Base-by-base conservation (phyloP, 192 early-diverging fungal genomes). In the Kappamyces sp. region DNA sequence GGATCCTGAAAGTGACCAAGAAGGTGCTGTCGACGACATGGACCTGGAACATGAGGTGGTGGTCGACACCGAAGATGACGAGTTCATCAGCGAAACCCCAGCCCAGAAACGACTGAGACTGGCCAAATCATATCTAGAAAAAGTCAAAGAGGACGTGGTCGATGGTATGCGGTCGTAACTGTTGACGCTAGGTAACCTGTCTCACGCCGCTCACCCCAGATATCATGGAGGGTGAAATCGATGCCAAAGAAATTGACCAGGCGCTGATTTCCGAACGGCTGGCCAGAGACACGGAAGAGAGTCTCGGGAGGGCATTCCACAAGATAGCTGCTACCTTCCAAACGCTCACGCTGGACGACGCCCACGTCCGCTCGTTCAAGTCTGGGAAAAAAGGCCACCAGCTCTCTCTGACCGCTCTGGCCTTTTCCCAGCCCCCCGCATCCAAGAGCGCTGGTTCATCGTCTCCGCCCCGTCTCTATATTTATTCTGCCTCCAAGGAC, bases 401-500 rank as follows among this genome's bases (percentile, higher is more conserved):
- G 43, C 72, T 91, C 34, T 57, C 93, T n/a, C 75, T 93, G 2
- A 96, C 94, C 5, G 77, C 81, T n/a, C 74, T 94, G 7, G 86
- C 86, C 3, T 59, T 91, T 52, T 57, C 57, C 22, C 30, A 47
- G 7, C 2, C 54, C 5, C 15, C 48, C 36, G 31, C 12, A 39
- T 40, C 43, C 4, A 32, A 2, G 11, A 61, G 47, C 22, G 46
- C 14, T 57, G 11, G 14, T 46, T 39, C 5, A 22, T 58, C 61
- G 5, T 8, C 43, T 8, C 60, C 6, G 38, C 63, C 63, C 29
- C 59, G 51, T 29, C 33, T 78, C 5, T 80, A 63, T 58, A 75
- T 92, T 35, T 99, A 89, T 66, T 87, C 90, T 40, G 88, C 82
- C 2, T 88, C 87, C 32, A 99, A 99, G 74, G 96, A 97, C 69